phyloP scores from a whole-genome alignment of 1,284 basidiomycete species.

The Ustilago lituana region DNA sequence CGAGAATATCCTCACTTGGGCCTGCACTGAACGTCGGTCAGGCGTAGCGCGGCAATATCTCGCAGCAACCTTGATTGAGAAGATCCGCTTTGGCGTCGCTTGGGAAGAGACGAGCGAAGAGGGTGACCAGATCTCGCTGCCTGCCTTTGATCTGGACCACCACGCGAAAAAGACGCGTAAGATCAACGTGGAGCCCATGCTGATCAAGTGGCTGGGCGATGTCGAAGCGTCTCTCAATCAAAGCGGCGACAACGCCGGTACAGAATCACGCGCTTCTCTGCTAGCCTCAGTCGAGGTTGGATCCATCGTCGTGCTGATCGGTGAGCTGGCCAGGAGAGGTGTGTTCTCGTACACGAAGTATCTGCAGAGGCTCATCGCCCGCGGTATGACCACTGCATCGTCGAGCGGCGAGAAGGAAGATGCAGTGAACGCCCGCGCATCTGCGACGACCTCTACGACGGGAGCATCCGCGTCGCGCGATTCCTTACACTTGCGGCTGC shows the following conservation, averaged over 20 bases:
- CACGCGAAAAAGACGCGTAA: conserved; percentile 36
- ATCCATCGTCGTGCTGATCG: conserved; percentile 78
- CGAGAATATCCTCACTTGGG: conserved; percentile 84
- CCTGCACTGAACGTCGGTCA: conserved; percentile 78
- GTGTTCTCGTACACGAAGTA: conserved; percentile 86
- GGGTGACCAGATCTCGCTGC: conserved; percentile 34
- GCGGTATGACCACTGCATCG: conserved; percentile 69
- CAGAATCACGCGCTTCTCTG: neutral
- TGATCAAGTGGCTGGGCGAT: conserved; percentile 83
- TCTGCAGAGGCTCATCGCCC: conserved; percentile 82
- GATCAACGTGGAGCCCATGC: conserved; percentile 66
- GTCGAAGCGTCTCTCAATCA: conserved; percentile 42
- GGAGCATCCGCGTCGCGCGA: conserved; percentile 14
- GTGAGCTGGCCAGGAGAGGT: conserved; percentile 78
- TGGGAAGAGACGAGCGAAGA: conserved; percentile 42
- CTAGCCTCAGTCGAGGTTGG: conserved; percentile 56
- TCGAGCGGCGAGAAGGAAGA: conserved; percentile 1
- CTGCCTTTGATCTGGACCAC: conserved; percentile 33
- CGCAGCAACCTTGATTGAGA: conserved; percentile 78
- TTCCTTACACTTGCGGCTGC: conserved; percentile 51
- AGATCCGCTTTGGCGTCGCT: conserved; percentile 71
- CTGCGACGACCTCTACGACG: neutral
- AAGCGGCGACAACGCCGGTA: neutral
- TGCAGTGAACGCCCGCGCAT: neutral
- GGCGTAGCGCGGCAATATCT: conserved; percentile 78